These are phyloP conservation scores for Arabidopsis suecica DNA, from an alignment of 345 rosid species.

Conservation along the genomic window DNA sequence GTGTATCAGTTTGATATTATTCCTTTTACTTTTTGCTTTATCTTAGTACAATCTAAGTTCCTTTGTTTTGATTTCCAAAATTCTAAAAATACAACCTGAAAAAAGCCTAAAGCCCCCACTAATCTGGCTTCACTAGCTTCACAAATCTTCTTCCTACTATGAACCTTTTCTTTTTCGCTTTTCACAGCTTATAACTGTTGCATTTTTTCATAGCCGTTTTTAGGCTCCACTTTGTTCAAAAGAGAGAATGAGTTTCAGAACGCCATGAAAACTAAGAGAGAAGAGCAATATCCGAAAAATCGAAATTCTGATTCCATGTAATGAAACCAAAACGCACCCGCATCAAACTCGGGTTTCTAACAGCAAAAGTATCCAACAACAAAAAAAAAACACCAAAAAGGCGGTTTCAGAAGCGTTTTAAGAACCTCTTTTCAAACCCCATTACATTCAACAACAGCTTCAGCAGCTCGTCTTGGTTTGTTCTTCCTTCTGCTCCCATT, in stretches of 20 bases:
- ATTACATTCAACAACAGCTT: conserved; percentile 78
- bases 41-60: conserved; percentile 3
- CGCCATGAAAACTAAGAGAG: conserved; percentile 1
- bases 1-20: conserved; percentile 23
- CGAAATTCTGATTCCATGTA: conserved; percentile 26
- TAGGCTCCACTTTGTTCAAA: not conserved
- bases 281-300: not conserved
- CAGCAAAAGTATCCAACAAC: not conserved
- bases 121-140: not conserved
- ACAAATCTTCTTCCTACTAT: not conserved
- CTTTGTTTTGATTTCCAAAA: conserved; percentile 23
- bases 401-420: conserved; percentile 29
- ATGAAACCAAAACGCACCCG: conserved; percentile 33
- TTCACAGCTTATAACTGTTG: not conserved
- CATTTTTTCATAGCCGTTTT: conserved; percentile 19
- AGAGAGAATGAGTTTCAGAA: conserved; percentile 20
- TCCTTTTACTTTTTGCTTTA: conserved; percentile 34
- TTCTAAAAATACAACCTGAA: not conserved
- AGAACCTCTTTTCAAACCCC: conserved; percentile 42
- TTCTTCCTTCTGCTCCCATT: conserved; percentile 77
- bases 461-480: conserved; percentile 87
- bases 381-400: not conserved
- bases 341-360: conserved; percentile 35
- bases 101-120: conserved; percentile 1
- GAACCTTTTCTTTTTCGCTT: conserved; percentile 9